These are phyloP conservation scores for Macroventuria anomochaeta DNA, from an alignment of 2,329 filamentous ascomycete genomes.

Conservation along the genomic window DNA sequence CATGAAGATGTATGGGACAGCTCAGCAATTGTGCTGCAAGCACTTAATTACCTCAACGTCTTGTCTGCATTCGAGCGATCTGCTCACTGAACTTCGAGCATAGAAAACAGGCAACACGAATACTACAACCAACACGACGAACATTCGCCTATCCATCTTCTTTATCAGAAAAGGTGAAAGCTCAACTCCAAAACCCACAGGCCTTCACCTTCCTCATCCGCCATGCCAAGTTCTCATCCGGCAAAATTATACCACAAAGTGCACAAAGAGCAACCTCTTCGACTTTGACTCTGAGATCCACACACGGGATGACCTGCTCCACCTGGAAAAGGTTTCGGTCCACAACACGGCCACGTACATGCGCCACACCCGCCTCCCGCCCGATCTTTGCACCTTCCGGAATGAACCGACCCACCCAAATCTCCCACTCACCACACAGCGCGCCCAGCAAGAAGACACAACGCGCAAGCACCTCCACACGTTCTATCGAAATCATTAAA, in stretches of 20 bases:
- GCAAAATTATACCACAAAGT: not conserved
- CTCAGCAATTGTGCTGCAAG: no score
- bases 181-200: no score
- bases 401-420: not conserved
- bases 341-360: constrained; percentile 1
- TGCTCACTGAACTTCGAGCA: no score
- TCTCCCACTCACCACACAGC: not conserved
- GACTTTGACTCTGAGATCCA: not conserved
- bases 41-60: no score
- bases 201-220: no score
- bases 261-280: not conserved
- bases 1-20: no score
- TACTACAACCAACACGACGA: no score
- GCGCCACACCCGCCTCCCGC: constrained; percentile 8
- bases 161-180: no score
- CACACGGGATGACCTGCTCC: not conserved
- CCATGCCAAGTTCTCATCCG: no score
- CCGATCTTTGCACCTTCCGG: not conserved
- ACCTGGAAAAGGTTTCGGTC: not conserved
- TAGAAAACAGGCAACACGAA: no score
- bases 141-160: no score
- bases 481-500: not conserved
- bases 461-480: not conserved
- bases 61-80: no score
- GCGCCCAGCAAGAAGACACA: not conserved